Conservation (phyloP, 2,329 filamentous ascomycete species). For the Penicillium sp. region DNA sequence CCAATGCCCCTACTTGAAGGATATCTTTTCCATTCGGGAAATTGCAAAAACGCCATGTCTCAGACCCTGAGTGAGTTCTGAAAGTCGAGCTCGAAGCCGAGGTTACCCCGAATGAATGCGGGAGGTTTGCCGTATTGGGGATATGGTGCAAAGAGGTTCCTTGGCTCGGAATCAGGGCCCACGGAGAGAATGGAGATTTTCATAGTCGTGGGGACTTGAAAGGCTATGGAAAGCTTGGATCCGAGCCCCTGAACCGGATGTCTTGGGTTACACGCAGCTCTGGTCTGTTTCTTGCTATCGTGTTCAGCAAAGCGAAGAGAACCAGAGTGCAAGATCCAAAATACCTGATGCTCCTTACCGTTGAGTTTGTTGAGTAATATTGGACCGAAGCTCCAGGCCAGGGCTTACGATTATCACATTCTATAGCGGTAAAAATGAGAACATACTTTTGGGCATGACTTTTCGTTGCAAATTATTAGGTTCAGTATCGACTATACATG, state of each 20-base stretch:
- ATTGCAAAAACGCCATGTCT: background rate
- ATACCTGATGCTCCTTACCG: too few relatives aligned
- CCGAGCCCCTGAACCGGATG: background rate
- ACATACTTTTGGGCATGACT: background rate
- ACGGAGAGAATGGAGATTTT: background rate
- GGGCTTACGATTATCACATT: background rate
- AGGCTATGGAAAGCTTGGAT: background rate
- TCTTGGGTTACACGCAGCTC: background rate
- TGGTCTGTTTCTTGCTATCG: background rate
- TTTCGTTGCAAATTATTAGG: background rate
- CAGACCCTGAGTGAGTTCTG: background rate
- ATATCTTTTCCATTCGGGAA: background rate
- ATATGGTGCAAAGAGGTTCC: too few relatives aligned
- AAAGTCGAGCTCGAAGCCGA: background rate
- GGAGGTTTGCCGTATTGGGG: too few relatives aligned
- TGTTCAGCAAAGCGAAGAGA: too few relatives aligned
- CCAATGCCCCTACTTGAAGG: background rate
- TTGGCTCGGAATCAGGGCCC: background rate
- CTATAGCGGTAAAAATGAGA: background rate
- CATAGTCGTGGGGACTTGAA: background rate
- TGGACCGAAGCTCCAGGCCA: background rate
- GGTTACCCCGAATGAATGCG: too few relatives aligned
- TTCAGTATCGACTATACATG: constrained; percentile 19
- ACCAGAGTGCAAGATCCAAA: too few relatives aligned
- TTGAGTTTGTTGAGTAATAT: too few relatives aligned